These are phyloP conservation scores for Yamadazyma tumulicola DNA, from an alignment of 805 yeast species.

Conservation along the genomic window DNA sequence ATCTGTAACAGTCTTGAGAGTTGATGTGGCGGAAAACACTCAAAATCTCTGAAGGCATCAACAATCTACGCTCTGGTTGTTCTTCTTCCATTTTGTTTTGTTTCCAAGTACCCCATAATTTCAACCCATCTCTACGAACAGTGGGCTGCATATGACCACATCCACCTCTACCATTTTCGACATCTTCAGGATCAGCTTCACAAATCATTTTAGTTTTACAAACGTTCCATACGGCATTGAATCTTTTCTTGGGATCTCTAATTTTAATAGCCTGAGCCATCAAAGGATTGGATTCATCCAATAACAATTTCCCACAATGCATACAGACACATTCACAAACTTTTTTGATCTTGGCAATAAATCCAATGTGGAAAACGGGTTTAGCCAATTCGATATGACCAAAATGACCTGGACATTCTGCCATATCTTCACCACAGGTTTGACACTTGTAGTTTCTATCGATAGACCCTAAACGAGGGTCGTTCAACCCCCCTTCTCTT, in stretches of 20 bases:
- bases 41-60: slow-evolving; percentile 84
- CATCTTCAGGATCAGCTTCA: slow-evolving; percentile 60
- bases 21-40: slow-evolving; percentile 91
- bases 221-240: slow-evolving; percentile 92
- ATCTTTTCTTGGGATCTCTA: slow-evolving; percentile 91
- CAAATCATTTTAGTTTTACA: slow-evolving; percentile 93
- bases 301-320: slow-evolving; percentile 93
- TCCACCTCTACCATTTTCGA: slow-evolving; percentile 77
- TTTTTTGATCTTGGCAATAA: slow-evolving; percentile 88
- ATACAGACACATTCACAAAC: slow-evolving; percentile 96
- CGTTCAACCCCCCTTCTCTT: slow-evolving; percentile 94
- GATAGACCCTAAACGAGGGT: slow-evolving; percentile 94
- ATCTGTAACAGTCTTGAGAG: slow-evolving; percentile 70
- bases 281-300: slow-evolving; percentile 77
- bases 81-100: slow-evolving; percentile 82
- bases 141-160: slow-evolving; percentile 98
- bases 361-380: slow-evolving; percentile 98
- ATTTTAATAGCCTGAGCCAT: slow-evolving; percentile 87
- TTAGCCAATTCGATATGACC: slow-evolving; percentile 98
- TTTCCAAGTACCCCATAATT: slow-evolving; percentile 98
- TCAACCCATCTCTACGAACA: slow-evolving; percentile 91
- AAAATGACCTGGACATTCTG: slow-evolving; percentile 98
- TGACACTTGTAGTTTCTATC: slow-evolving; percentile 98
- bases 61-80: slow-evolving; percentile 84
- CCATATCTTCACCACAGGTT: slow-evolving; percentile 99